Evolutionary conservation across 345 rosid genomes (phyloP), one percentile per base, ranked within the genome.

Genomic region (Arabidopsis arenosa): DNA sequence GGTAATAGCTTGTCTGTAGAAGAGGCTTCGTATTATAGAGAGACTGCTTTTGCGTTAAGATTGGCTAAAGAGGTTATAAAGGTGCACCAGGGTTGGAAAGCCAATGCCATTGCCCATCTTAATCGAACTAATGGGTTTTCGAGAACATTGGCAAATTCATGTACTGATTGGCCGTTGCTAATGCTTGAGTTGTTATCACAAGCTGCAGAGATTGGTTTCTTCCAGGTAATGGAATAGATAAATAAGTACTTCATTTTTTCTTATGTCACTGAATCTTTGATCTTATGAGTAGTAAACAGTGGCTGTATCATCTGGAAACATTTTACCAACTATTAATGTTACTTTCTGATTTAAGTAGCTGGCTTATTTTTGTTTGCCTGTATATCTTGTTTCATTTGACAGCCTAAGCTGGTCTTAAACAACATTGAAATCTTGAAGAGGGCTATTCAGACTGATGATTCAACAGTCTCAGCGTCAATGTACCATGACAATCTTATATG

Each of bases 351-450:
- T 17, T 72, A 11, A 17, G 15, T 21, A 14, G 53, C 6, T 49
- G 63, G 7, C 52, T 66, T 44, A 4, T 28, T 51, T 73, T 49
- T 53, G 56, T 61, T 15, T 74, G 32, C 63, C 49, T 66, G 76
- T 68, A 26, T 69, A 63, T 75, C 68, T 55, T 32, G 52, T 41
- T 83, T 71, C 23, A 49, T 32, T 14, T 82, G 81, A 83, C 98
- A 95, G 99, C 98, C 96, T 21, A 96, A 96, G 89, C 86, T 96
- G 82, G 86, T 96, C 62, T 89, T 96, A 74, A 96, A 95, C 90
- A 90, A 95, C 80, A 82, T 91, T 75, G 97, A 96, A 75, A 84
- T 88, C 75, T 90, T 95, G 62, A 85, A 85, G 81, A 86, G 64
- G 80, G 93, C 98, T n/a, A 72, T 80, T 70, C 80, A 81, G 63